A percentile compares a stretch with the other conserved stretches of the same genome.
phyloP scores from a whole-genome alignment of 192 early-diverging fungal genomes.

The Coemansia asiatica region DNA sequence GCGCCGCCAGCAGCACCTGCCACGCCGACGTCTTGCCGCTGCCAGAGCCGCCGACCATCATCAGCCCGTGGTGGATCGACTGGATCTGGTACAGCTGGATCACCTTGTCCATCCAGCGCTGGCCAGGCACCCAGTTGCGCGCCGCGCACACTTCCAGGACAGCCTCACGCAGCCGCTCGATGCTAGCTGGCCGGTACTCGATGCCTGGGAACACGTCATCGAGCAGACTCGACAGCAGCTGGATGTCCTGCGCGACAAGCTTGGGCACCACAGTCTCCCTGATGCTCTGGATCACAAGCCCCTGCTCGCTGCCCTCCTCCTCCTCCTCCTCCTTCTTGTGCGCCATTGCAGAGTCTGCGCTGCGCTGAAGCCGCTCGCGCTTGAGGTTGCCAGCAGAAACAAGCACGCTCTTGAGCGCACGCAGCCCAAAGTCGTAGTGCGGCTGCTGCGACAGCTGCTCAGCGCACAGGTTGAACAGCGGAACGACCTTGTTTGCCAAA shows the following conservation, averaged over 20 bases:
- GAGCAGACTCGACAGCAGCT: conserved; percentile 79
- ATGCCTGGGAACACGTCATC: conserved; percentile 94
- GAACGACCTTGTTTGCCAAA: conserved; percentile 94
- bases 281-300: conserved; percentile 94
- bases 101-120: conserved; percentile 93
- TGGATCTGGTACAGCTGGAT: conserved; percentile 98
- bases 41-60: conserved; percentile 99
- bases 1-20: conserved; percentile 85
- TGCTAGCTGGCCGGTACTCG: conserved; percentile 74
- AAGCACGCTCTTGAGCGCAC: conserved; percentile 97
- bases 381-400: conserved; percentile 99
- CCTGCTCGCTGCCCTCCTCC: conserved; percentile 75
- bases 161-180: conserved; percentile 71
- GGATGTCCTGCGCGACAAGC: conserved; percentile 95
- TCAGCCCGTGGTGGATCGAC: conserved; percentile 96
- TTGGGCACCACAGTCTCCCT: conserved; percentile 98
- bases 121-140: conserved; percentile 70
- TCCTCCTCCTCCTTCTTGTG: conserved; percentile 41
- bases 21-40: conserved; percentile 95
- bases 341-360: conserved; percentile 39
- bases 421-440: conserved; percentile 99
- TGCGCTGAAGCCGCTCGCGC: conserved; percentile 71
- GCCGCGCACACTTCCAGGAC: conserved; percentile 76
- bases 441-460: conserved; percentile 95
- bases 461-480: conserved; percentile 91